Conservation (phyloP, 768 basidiomycete genomes). For the Hemileccinum impolitum region DNA sequence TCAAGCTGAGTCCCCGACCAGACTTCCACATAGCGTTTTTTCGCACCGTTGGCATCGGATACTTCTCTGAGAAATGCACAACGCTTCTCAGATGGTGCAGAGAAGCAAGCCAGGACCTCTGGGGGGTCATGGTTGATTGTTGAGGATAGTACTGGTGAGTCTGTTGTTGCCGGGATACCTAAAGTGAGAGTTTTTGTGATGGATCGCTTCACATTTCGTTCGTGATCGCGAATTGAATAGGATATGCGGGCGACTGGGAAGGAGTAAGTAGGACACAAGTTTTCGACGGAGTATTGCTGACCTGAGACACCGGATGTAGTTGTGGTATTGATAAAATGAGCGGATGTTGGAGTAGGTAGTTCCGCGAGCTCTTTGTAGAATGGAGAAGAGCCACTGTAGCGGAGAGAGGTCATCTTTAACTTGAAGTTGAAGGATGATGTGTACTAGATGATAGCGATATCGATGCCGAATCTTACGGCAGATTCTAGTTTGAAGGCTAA, state of each 20-base stretch:
- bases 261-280: too few relatives aligned
- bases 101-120: conserved; percentile 39
- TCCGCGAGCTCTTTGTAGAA: conserved; percentile 39
- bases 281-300: neutral
- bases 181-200: conserved; percentile 39
- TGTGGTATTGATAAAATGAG: conserved; percentile 30
- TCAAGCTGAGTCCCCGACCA: conserved; percentile 48
- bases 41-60: conserved; percentile 20
- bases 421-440: too few relatives aligned
- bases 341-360: conserved; percentile 37
- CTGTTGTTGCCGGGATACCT: conserved; percentile 6
- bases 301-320: conserved; percentile 13
- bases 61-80: conserved; percentile 46
- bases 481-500: too few relatives aligned
- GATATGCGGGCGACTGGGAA: conserved; percentile 40
- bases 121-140: conserved; percentile 17
- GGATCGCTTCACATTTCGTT: conserved; percentile 45
- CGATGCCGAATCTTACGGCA: too few relatives aligned
- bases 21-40: conserved; percentile 57
- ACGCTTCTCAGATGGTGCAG: conserved; percentile 40
- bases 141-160: conserved; percentile 11
- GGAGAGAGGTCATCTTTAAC: conserved; percentile 22
- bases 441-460: too few relatives aligned
- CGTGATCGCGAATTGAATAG: conserved; percentile 49
- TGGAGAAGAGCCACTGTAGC: conserved; percentile 16